These are phyloP conservation scores for Neonectria magnoliae DNA, from an alignment of 2,329 filamentous ascomycete genomes.

Conservation along the genomic window DNA sequence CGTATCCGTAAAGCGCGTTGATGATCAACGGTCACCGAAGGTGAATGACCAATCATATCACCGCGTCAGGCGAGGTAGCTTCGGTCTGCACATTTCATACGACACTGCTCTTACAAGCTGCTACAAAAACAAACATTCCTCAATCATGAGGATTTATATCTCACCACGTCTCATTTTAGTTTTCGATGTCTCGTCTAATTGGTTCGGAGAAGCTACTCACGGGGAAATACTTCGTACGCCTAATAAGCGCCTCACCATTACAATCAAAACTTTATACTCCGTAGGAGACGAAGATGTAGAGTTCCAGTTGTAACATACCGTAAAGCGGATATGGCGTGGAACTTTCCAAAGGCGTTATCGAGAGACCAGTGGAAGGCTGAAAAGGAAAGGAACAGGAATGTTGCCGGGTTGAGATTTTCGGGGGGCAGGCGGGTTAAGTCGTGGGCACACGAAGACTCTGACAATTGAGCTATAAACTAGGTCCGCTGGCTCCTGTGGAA, in stretches of 20 bases:
- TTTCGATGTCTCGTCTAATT: not conserved
- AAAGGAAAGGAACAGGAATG: too few relatives aligned
- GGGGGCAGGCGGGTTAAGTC: not conserved
- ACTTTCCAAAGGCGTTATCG: too few relatives aligned
- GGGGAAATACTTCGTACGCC: not conserved
- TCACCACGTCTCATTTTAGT: not conserved
- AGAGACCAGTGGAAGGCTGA: not conserved
- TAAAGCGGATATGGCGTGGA: not conserved
- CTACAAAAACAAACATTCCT: too few relatives aligned
- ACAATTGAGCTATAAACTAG: not conserved
- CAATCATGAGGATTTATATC: not conserved
- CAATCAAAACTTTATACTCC: not conserved
- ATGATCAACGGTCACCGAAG: slow-evolving; percentile 22
- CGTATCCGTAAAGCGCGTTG: slow-evolving; percentile 6
- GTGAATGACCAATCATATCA: slow-evolving; percentile 34
- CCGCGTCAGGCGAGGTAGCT: not conserved
- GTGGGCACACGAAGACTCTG: not conserved
- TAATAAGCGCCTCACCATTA: not conserved
- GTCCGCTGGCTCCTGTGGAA: slow-evolving; percentile 4
- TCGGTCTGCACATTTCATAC: not conserved
- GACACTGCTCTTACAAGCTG: not conserved
- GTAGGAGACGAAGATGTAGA: not conserved
- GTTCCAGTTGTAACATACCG: not conserved
- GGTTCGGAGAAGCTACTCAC: not conserved
- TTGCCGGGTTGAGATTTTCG: too few relatives aligned